phyloP scores from a whole-genome alignment of 1,284 basidiomycete genomes.

The Tylopilus sp. region DNA sequence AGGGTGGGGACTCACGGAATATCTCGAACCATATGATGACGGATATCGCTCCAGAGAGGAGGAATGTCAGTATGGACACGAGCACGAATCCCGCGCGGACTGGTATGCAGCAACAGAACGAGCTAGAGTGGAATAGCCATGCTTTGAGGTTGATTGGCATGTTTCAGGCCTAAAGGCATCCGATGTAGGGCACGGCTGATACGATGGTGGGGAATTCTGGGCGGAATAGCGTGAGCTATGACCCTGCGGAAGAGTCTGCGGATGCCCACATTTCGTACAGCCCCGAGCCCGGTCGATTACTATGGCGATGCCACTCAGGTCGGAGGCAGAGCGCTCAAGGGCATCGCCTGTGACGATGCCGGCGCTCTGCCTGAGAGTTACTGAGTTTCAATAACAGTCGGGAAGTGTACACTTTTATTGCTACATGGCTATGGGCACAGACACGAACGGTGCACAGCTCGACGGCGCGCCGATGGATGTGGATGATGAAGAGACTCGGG shows the following conservation, averaged over 20 bases:
- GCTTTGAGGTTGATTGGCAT: constrained; percentile 24
- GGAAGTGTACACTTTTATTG: constrained; percentile 8
- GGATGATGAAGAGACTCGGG: constrained; percentile 19
- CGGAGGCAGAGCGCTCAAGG: not conserved
- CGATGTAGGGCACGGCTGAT: constrained; percentile 1
- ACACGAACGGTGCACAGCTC: constrained; percentile 17
- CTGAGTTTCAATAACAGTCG: constrained; percentile 25
- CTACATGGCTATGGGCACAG: not conserved
- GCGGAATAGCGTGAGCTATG: not conserved
- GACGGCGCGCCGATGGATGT: constrained; percentile 29
- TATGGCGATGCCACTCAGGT: constrained; percentile 17
- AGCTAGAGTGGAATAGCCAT: constrained; percentile 34
- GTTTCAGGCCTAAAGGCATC: not conserved
- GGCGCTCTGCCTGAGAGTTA: constrained; percentile 12
- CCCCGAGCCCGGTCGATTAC: constrained; percentile 8
- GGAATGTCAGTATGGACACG: constrained; percentile 48
- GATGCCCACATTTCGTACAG: constrained; percentile 7
- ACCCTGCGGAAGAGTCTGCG: not conserved
- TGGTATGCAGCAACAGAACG: constrained; percentile 62
- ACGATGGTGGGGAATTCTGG: not conserved
- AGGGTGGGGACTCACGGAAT: constrained; percentile 41
- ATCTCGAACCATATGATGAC: constrained; percentile 59
- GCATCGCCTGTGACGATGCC: constrained; percentile 8
- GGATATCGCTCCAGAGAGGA: constrained; percentile 49
- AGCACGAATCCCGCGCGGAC: constrained; percentile 58